A percentile compares a stretch with the other conserved stretches of the same genome.
Conservation (phyloP, 2,329 filamentous ascomycete species). For the Capronia epimyces region DNA sequence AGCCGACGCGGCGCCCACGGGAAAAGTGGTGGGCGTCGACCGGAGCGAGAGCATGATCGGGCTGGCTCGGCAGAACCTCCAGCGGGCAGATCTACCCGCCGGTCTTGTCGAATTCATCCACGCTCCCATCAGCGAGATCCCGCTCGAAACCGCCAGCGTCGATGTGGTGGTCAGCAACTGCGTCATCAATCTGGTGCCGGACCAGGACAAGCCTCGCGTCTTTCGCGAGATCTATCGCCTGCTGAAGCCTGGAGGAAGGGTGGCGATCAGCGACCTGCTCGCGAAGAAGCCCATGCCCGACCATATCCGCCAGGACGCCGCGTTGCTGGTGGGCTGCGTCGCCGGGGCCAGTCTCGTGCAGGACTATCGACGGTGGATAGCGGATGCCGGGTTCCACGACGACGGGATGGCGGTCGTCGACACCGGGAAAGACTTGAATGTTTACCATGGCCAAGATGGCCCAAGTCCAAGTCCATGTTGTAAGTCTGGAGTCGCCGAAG, state of each 20-base stretch:
- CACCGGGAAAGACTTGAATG: slow-evolving; percentile 40
- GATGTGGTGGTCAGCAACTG: slow-evolving; percentile 61
- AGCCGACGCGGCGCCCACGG: background rate
- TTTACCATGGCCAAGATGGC: slow-evolving; percentile 9
- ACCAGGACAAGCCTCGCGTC: slow-evolving; percentile 47
- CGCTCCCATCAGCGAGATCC: slow-evolving; percentile 47
- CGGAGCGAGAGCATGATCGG: slow-evolving; percentile 53
- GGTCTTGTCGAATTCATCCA: slow-evolving; percentile 45
- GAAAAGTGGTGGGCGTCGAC: background rate
- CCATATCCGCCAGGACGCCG: slow-evolving; percentile 46
- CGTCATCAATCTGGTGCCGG: slow-evolving; percentile 56
- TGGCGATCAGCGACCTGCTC: slow-evolving; percentile 58
- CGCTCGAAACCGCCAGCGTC: slow-evolving; percentile 39
- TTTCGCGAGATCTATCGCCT: slow-evolving; percentile 57
- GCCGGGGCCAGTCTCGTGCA: slow-evolving; percentile 51
- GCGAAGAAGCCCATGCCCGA: slow-evolving; percentile 37
- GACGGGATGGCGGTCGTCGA: slow-evolving; percentile 40
- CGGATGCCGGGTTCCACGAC: slow-evolving; percentile 48
- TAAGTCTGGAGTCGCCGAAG: background rate
- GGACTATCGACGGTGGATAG: slow-evolving; percentile 51
- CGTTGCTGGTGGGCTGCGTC: slow-evolving; percentile 57
- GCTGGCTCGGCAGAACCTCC: slow-evolving; percentile 17
- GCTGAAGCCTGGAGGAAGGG: slow-evolving; percentile 52
- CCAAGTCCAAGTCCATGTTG: slow-evolving; percentile 13
- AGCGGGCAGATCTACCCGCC: background rate